Conservation (phyloP, 1,284 basidiomycete species). For the Anthracocystis walkeri region DNA sequence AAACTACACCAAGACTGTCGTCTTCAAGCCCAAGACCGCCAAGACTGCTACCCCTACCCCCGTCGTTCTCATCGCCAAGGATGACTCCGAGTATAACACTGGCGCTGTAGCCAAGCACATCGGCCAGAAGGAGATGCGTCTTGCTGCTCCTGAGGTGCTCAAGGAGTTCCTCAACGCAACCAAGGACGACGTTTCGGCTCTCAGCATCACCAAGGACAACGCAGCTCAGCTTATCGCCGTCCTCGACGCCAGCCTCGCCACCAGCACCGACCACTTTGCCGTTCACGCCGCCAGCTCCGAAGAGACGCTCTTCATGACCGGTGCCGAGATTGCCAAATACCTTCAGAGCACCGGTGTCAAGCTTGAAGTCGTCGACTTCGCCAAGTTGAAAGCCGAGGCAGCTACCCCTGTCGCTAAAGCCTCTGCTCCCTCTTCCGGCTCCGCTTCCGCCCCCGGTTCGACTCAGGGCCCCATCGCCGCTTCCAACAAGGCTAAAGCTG, state of each 20-base stretch:
- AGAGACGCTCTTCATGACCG: conserved; percentile 65
- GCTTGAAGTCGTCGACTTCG: conserved; percentile 60
- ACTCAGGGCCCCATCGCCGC: conserved; percentile 46
- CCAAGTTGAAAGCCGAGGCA: conserved; percentile 54
- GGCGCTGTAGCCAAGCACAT: conserved; percentile 82
- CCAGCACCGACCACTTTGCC: conserved; percentile 55
- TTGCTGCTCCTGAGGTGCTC: conserved; percentile 89
- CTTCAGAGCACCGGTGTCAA: conserved; percentile 61
- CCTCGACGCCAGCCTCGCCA: conserved; percentile 58
- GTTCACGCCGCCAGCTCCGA: conserved; percentile 63
- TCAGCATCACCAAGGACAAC: conserved; percentile 59
- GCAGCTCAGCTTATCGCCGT: conserved; percentile 57
- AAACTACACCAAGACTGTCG: conserved; percentile 76
- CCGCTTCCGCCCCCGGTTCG: conserved; percentile 40
- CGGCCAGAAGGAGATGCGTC: conserved; percentile 86
- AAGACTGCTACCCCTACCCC: conserved; percentile 86
- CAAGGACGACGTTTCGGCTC: conserved; percentile 78
- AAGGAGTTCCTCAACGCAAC: conserved; percentile 84
- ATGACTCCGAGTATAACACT: conserved; percentile 79
- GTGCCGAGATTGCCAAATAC: conserved; percentile 60
- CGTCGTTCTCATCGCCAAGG: conserved; percentile 85
- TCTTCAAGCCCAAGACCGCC: conserved; percentile 91
- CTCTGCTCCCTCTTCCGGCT: conserved; percentile 33
- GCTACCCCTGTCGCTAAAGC: conserved; percentile 45
- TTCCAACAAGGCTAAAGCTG: conserved; percentile 45